A percentile compares a stretch with the other conserved stretches of the same genome.
phyloP scores from a whole-genome alignment of 2,329 filamentous ascomycete genomes.

The Colletotrichum karsti region DNA sequence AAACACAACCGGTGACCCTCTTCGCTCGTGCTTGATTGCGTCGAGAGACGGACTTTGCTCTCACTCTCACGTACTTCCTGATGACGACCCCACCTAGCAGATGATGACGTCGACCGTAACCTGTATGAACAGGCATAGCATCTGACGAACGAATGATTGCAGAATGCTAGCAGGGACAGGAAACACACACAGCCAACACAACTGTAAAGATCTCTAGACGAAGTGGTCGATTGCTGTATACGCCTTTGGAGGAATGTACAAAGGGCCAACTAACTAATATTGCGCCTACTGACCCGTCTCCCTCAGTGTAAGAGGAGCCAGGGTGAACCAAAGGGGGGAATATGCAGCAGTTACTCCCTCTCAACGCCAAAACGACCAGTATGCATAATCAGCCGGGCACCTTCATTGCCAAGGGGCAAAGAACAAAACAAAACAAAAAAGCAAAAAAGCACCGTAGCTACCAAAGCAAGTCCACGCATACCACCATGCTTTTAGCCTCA shows the following conservation, averaged over 20 bases:
- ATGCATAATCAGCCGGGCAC: neutral
- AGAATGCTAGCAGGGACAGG: too few species aligned
- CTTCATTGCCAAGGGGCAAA: neutral
- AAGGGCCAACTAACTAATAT: neutral
- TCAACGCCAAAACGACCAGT: constrained; percentile 12
- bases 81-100: too few species aligned
- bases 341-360: constrained; percentile 16
- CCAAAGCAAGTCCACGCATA: neutral
- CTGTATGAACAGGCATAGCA: too few species aligned
- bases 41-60: too few species aligned
- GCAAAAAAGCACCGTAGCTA: neutral
- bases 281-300: neutral
- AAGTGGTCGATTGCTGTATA: neutral
- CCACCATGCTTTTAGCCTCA: neutral
- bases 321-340: neutral
- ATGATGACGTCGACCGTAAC: too few species aligned
- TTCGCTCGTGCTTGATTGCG: neutral
- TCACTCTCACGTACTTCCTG: too few species aligned
- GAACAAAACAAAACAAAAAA: neutral
- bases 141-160: too few species aligned
- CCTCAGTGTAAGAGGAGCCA: neutral
- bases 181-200: too few species aligned
- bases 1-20: neutral
- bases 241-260: neutral
- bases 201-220: neutral